Evolutionary conservation across 2,329 filamentous ascomycete genomes (phyloP), one percentile per base, ranked within the genome.

Genomic region (Alternaria novae-zelandiae): DNA sequence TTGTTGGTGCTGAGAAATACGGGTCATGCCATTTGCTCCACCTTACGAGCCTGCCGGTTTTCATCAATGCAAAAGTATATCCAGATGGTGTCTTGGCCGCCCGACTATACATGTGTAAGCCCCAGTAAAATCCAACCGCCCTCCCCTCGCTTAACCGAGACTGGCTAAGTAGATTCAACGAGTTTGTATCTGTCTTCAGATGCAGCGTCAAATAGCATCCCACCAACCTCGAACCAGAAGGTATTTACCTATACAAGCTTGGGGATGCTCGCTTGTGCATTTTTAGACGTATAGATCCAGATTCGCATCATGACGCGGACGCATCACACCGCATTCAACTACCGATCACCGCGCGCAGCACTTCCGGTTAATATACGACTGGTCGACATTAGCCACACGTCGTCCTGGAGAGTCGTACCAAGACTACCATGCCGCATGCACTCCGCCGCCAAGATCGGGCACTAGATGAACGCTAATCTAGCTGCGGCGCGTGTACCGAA

Each of bases 381-480:
- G 32, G 45, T 50, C 25, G 32, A 55, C 20, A 54, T 63, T 64
- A 64, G 46, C 56, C 53, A 54, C 46, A 30, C 45, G 56, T 54
- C 21, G 17, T 44, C 30, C 56, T 43, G 25, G 44, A 50, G 28
- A 58, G 32, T 32, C 57, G 15, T 49, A 69, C 21, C 57, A 61
- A 57, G 41, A 61, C 45, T 41, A 25, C 51, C 54, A 55, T 21
- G 28, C 53, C 53, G 12, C 9, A 58, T 66, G 46, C 61, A 65
- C 66, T 66, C 68, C 67, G 68, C 66, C 64, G 65, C 72, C 71
- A 70, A 71, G 69, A 53, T 43, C 50, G 26, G 64, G 47, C 56
- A 67, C 45, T 66, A 63, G 62, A 70, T 67, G 62, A 69, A 65
- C 53, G 51, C 63, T 61, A 70, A 70, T 72, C 55, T 66, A 70